phyloP scores from a whole-genome alignment of 495 filamentous ascomycete genomes.

The Amphirosellinia nigrospora region DNA sequence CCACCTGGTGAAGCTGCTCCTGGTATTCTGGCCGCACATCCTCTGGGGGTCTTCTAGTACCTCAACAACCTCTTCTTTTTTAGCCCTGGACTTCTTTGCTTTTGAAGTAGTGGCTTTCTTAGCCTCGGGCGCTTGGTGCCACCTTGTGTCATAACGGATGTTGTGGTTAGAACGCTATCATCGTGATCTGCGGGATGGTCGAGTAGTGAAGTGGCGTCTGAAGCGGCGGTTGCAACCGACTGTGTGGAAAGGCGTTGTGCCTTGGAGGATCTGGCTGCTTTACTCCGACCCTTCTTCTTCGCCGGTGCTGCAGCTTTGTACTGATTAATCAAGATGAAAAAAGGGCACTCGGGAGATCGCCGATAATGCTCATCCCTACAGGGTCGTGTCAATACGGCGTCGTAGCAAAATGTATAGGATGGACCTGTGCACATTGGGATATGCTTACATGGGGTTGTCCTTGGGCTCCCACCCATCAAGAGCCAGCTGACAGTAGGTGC shows the following conservation, averaged over 20 bases:
- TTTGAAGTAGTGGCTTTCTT: constrained; percentile 56
- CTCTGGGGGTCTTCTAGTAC: constrained; percentile 49
- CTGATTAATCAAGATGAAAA: constrained; percentile 67
- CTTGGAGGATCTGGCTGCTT: constrained; percentile 66
- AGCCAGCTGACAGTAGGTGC: constrained; percentile 83
- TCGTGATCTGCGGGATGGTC: constrained; percentile 58
- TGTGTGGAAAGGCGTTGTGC: constrained; percentile 74
- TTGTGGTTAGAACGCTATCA: constrained; percentile 69
- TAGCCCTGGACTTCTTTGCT: constrained; percentile 58
- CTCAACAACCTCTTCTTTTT: constrained; percentile 66
- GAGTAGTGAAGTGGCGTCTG: constrained; percentile 52
- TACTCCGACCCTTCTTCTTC: constrained; percentile 59
- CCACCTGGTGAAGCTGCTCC: constrained; percentile 35
- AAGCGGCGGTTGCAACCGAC: constrained; percentile 61
- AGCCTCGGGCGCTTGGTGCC: constrained; percentile 57
- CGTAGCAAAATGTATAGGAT: constrained; percentile 22
- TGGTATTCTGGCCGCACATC: constrained; percentile 18
- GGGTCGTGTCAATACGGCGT: constrained; percentile 38
- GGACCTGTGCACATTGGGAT: constrained; percentile 15
- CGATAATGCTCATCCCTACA: constrained; percentile 82
- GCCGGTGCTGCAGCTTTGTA: constrained; percentile 39
- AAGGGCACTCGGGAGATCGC: constrained; percentile 78
- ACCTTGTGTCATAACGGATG: constrained; percentile 61
- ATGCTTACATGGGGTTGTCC: constrained; percentile 80
- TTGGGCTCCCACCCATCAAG: constrained; percentile 92